These are phyloP conservation scores for Brassica incana DNA, from an alignment of 345 rosid species.

Conservation along the genomic window DNA sequence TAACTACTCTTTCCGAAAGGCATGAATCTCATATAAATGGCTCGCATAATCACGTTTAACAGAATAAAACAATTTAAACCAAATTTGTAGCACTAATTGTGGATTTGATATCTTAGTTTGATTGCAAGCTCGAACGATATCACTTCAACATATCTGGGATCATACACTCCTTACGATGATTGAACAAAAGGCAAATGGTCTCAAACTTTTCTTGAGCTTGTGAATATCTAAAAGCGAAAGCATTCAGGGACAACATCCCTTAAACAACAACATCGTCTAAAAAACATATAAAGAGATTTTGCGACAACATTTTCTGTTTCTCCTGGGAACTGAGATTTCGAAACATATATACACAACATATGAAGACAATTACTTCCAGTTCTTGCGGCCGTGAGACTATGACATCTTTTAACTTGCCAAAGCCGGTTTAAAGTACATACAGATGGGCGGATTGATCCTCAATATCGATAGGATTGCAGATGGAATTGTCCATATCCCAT, in stretches of 20 bases:
- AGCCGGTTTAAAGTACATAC: neutral
- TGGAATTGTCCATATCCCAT: neutral
- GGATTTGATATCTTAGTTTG: too few species aligned
- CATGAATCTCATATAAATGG: slow-evolving; percentile 1
- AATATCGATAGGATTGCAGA: neutral
- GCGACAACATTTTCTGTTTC: neutral
- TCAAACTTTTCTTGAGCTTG: neutral
- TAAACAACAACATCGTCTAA: neutral
- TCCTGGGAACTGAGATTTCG: neutral
- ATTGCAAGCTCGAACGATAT: too few species aligned
- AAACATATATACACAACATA: neutral
- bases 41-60: slow-evolving; percentile 11
- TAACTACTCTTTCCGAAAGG: slow-evolving; percentile 14
- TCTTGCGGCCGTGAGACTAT: neutral
- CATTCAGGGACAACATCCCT: neutral
- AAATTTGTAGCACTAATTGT: too few species aligned
- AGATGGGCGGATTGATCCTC: neutral
- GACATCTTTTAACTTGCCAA: neutral
- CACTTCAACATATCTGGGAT: too few species aligned
- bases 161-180: too few species aligned
- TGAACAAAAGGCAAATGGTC: neutral
- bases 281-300: neutral
- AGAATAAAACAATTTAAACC: too few species aligned
- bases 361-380: neutral
- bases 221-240: neutral